phyloP scores from a whole-genome alignment of 1,139 yeast species.

The Saccharomycopsis hybrid region DNA sequence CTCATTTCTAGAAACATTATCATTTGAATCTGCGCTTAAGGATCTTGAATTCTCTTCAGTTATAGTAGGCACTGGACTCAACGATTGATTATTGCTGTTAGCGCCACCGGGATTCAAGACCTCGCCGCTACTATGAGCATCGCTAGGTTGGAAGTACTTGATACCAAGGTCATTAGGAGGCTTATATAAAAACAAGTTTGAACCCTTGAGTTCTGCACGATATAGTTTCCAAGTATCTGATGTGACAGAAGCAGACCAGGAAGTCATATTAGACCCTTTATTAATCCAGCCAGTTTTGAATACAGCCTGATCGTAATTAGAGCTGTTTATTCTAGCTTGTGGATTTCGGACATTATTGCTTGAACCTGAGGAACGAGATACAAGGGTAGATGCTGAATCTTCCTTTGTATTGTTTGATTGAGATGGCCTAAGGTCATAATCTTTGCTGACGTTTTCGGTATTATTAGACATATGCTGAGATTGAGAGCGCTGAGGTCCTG shows the following conservation, averaged over 20 bases:
- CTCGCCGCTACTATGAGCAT: background rate
- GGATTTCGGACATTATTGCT: too few species aligned
- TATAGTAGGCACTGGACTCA: conserved; percentile 9
- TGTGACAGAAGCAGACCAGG: conserved; percentile 36
- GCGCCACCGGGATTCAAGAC: background rate
- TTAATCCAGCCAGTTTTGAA: conserved; percentile 45
- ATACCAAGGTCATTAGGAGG: conserved; percentile 44
- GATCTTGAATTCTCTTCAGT: conserved; percentile 6
- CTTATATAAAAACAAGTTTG: conserved; percentile 50
- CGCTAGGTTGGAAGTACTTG: conserved; percentile 34
- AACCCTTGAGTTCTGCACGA: conserved; percentile 62
- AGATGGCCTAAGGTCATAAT: conserved; percentile 1
- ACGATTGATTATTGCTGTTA: background rate
- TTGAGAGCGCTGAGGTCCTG: too few species aligned
- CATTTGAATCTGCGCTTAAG: background rate
- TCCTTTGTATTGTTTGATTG: conserved; percentile 1
- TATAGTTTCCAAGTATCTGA: conserved; percentile 39
- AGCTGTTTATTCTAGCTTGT: conserved; percentile 24
- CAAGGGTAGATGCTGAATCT: conserved; percentile 5
- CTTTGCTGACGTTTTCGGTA: conserved; percentile 1
- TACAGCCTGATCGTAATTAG: conserved; percentile 32
- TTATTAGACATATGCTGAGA: background rate
- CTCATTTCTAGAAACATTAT: background rate
- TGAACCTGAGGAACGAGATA: background rate
- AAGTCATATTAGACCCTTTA: conserved; percentile 31